These are phyloP conservation scores for Penicillium salamii DNA, from an alignment of 495 filamentous ascomycete genomes.

Conservation along the genomic window DNA sequence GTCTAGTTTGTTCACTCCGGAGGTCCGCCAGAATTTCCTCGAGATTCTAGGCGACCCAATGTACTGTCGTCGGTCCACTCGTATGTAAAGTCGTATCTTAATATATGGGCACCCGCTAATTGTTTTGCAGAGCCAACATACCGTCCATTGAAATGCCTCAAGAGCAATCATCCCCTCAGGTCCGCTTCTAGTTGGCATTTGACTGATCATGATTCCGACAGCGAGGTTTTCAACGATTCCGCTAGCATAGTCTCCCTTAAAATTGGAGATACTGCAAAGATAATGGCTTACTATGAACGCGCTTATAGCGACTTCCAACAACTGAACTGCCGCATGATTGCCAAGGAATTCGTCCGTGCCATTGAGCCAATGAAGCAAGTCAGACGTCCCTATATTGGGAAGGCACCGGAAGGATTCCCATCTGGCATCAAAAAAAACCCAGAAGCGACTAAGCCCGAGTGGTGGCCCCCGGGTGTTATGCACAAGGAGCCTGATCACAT, in stretches of 20 bases:
- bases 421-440: slow-evolving; percentile 37
- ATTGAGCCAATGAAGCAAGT: slow-evolving; percentile 83
- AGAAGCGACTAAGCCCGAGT: slow-evolving; percentile 63
- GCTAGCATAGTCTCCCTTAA: slow-evolving; percentile 29
- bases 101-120: neutral
- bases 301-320: slow-evolving; percentile 69
- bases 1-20: slow-evolving; percentile 33
- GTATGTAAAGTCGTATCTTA: slow-evolving; percentile 18
- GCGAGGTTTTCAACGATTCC: slow-evolving; percentile 19
- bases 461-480: slow-evolving; percentile 68
- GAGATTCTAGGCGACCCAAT: slow-evolving; percentile 31
- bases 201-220: slow-evolving; percentile 21
- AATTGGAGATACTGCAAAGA: slow-evolving; percentile 35
- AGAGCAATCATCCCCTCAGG: slow-evolving; percentile 17
- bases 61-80: slow-evolving; percentile 24
- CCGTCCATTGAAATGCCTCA: slow-evolving; percentile 32
- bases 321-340: slow-evolving; percentile 60
- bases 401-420: slow-evolving; percentile 27
- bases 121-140: slow-evolving; percentile 8
- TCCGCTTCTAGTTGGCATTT: slow-evolving; percentile 9
- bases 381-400: slow-evolving; percentile 56
- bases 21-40: slow-evolving; percentile 36
- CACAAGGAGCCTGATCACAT: slow-evolving; percentile 87
- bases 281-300: slow-evolving; percentile 34
- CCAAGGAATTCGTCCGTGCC: slow-evolving; percentile 75